These are phyloP conservation scores for Xerocomus nothofagi DNA, from an alignment of 1,284 basidiomycete species.

Conservation along the genomic window DNA sequence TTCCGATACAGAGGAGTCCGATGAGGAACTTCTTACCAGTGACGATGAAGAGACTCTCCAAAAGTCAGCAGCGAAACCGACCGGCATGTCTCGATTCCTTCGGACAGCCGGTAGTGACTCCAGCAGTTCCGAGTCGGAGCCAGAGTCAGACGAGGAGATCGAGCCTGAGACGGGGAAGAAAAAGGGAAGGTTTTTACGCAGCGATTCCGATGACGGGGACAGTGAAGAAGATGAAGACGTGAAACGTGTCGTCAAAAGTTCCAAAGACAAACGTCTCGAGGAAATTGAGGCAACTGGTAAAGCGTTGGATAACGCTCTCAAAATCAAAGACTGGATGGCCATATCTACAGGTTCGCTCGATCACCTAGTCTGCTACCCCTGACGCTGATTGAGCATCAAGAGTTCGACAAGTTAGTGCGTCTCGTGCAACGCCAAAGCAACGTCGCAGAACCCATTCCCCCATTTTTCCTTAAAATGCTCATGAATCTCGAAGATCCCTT, in stretches of 20 bases:
- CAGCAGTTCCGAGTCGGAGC: conserved; percentile 46
- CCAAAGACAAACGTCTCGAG: conserved; percentile 82
- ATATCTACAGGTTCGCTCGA: conserved; percentile 74
- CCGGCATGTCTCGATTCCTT: conserved; percentile 72
- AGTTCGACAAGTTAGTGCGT: conserved; percentile 94
- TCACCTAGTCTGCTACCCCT: not conserved
- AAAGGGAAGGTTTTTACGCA: conserved; percentile 49
- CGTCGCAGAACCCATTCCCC: conserved; percentile 83
- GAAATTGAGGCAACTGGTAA: conserved; percentile 90
- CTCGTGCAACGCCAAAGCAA: conserved; percentile 90
- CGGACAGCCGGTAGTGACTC: conserved; percentile 51
- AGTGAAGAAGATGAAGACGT: conserved; percentile 73
- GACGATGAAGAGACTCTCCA: conserved; percentile 64
- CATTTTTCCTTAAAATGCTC: conserved; percentile 83
- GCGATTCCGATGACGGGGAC: conserved; percentile 62
- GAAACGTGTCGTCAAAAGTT: conserved; percentile 77
- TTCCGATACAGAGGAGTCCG: conserved; percentile 73
- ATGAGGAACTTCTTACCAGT: conserved; percentile 80
- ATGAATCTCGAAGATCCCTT: conserved; percentile 78
- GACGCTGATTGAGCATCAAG: conserved; percentile 44
- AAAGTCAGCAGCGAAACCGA: conserved; percentile 56
- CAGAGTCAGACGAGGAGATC: conserved; percentile 45
- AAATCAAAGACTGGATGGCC: conserved; percentile 96
- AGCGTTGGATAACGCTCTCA: conserved; percentile 91
- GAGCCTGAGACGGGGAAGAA: conserved; percentile 47